phyloP scores from a whole-genome alignment of 106 monocot genomes.

The Platanthera guangdongensis region DNA sequence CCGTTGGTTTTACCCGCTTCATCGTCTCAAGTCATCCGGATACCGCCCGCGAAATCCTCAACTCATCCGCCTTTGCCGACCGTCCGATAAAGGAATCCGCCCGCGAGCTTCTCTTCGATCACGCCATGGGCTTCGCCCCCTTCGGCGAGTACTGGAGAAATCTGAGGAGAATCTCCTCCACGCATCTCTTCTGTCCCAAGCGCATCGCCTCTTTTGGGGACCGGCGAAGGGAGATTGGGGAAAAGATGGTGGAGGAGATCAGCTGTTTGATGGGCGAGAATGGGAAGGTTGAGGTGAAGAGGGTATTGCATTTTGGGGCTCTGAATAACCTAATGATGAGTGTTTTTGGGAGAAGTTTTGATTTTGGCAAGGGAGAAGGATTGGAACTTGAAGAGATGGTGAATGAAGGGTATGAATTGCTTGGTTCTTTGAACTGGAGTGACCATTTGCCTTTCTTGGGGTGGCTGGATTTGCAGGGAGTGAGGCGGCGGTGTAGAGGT shows the following conservation, averaged over 20 bases:
- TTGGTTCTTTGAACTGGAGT: slow-evolving; percentile 21
- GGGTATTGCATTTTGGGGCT: slow-evolving; percentile 25
- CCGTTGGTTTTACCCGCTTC: slow-evolving; percentile 27
- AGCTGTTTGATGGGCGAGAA: slow-evolving; percentile 1
- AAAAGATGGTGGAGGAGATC: slow-evolving; percentile 14
- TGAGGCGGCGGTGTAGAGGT: slow-evolving; percentile 17
- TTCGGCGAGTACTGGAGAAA: slow-evolving; percentile 34
- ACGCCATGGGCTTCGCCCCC: slow-evolving; percentile 38
- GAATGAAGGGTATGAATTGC: slow-evolving; percentile 25
- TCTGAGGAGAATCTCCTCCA: slow-evolving; percentile 21
- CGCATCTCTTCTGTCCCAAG: slow-evolving; percentile 20
- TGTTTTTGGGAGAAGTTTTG: slow-evolving; percentile 21
- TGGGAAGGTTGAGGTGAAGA: slow-evolving; percentile 20
- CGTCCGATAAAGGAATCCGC: slow-evolving; percentile 36
- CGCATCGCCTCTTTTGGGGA: slow-evolving; percentile 6
- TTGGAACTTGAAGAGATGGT: slow-evolving; percentile 8
- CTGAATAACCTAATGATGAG: slow-evolving; percentile 22
- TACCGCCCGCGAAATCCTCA: slow-evolving; percentile 27
- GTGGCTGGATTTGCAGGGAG: slow-evolving; percentile 22
- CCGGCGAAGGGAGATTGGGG: slow-evolving; percentile 11
- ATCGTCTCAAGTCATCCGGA: slow-evolving; percentile 25
- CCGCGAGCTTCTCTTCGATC: slow-evolving; percentile 33
- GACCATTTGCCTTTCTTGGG: slow-evolving; percentile 24
- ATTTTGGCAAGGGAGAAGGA: slow-evolving; percentile 9
- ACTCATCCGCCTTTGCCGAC: slow-evolving; percentile 24